Evolutionary conservation across 768 basidiomycete genomes (phyloP), one percentile per base, ranked within the genome.

Genomic region (Tricholoma terreum): DNA sequence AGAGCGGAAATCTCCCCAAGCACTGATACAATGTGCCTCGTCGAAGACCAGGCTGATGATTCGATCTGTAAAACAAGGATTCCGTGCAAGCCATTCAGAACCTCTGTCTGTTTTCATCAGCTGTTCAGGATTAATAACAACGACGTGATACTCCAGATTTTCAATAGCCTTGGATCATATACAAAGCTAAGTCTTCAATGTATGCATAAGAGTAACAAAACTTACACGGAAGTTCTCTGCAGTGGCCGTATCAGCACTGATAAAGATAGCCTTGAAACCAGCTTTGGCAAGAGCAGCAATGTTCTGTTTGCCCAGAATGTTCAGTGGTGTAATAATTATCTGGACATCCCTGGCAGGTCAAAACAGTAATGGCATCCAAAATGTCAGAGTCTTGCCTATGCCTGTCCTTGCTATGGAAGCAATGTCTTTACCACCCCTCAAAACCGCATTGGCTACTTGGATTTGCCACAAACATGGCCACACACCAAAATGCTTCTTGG

Each of bases 291-390:
- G 40, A 11, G 31, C 14, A 0, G 11, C n/a, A 0, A 58, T 61
- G 58, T 64, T 67, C 50, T 66, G 66, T 30, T 62, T 61, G 5
- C 66, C 57, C 7, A 71, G 62, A 15, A 71, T 36, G 51, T 69
- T 69, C 0, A 70, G 36, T n/a, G 62, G 62, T 0, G 65, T 67
- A 6, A 70, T 53, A 11, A 71, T 62, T 19, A 72, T 58, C 54
- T 71, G 64, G 3, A 70, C 50, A 1, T 54, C 53, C 4, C 56
- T 55, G 1, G 45, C 17, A 1, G 56, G 40, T 0, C 30, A 9
- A 36, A 69, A 68, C 0, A 74, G 52, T 3, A 74, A 53, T 1
- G 70, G 67, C 21, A 73, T 65, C 68, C 67, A 71, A 55, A 75
- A 74, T 0, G 63, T 62, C 0, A 74, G 57, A 7, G 68, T 73